phyloP scores from a whole-genome alignment of 2,329 filamentous ascomycete genomes.

The Microdochium paspali region DNA sequence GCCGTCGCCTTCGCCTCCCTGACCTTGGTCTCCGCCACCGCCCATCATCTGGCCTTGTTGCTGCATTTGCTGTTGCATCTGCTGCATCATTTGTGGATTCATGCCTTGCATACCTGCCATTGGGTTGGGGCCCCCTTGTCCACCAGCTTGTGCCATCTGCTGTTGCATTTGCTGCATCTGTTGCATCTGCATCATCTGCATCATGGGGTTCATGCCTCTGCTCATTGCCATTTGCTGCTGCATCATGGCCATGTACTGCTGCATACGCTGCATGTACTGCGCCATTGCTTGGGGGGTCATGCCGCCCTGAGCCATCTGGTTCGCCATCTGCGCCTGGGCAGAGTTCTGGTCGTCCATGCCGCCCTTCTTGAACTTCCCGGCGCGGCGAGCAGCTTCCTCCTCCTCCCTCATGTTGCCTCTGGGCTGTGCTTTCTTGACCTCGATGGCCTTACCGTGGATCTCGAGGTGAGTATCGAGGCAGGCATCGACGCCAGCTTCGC shows the following conservation, averaged over 20 bases:
- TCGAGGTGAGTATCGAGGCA: slow-evolving; percentile 78
- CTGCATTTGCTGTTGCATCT: slow-evolving; percentile 41
- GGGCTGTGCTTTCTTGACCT: slow-evolving; percentile 96
- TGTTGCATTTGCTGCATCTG: slow-evolving; percentile 58
- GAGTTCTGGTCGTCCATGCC: slow-evolving; percentile 28
- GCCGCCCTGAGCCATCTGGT: slow-evolving; percentile 26
- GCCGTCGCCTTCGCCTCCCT: slow-evolving; percentile 24
- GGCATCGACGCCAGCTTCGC: slow-evolving; percentile 85
- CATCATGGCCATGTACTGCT: slow-evolving; percentile 93
- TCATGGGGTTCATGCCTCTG: slow-evolving; percentile 46
- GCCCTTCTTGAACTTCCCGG: slow-evolving; percentile 48
- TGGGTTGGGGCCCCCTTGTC: slow-evolving; percentile 22
- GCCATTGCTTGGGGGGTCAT: slow-evolving; percentile 98
- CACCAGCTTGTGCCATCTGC: slow-evolving; percentile 28
- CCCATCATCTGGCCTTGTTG: slow-evolving; percentile 21
- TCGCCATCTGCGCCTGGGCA: slow-evolving; percentile 17
- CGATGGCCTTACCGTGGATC: slow-evolving; percentile 92
- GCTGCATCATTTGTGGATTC: slow-evolving; percentile 49
- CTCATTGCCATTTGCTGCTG: slow-evolving; percentile 88
- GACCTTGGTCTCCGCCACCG: slow-evolving; percentile 13
- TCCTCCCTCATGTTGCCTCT: slow-evolving; percentile 90
- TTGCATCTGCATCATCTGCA: slow-evolving; percentile 63
- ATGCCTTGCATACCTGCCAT: slow-evolving; percentile 32
- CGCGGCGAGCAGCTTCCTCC: slow-evolving; percentile 59
- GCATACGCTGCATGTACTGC: slow-evolving; percentile 97